Conservation (phyloP, 768 basidiomycete species). For the Udeniomyces megalosporus region DNA sequence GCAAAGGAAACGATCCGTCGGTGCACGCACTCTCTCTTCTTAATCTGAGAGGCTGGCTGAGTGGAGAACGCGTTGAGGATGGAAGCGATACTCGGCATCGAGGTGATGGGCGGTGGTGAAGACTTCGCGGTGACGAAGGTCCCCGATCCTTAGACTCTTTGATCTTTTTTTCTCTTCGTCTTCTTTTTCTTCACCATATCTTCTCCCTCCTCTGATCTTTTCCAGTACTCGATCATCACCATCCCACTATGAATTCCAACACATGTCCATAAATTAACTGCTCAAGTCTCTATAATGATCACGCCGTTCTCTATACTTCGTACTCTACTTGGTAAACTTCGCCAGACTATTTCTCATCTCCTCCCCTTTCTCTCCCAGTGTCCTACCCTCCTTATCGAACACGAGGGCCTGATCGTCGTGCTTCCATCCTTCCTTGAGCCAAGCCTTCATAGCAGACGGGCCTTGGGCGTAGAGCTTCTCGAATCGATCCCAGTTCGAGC, state of each 20-base stretch:
- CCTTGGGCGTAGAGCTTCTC: background rate
- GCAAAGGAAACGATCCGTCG: background rate
- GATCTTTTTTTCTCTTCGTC: background rate
- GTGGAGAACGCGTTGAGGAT: background rate
- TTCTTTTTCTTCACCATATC: background rate
- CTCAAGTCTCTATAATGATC: too few species aligned
- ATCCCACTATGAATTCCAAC: too few species aligned
- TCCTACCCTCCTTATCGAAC: background rate
- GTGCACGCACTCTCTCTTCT: background rate
- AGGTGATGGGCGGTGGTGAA: background rate
- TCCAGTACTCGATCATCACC: background rate
- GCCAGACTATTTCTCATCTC: background rate
- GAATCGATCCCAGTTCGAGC: conserved; percentile 3
- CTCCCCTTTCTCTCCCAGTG: background rate
- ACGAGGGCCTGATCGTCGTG: background rate
- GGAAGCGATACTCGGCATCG: background rate
- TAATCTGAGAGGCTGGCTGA: background rate
- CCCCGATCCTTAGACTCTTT: background rate
- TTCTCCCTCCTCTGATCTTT: background rate
- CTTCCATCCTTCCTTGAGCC: conserved; percentile 12
- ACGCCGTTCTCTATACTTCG: too few species aligned
- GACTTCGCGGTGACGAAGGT: background rate
- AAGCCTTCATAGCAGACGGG: background rate
- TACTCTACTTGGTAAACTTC: too few species aligned
- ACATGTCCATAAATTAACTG: too few species aligned